Conservation (phyloP, 2,329 filamentous ascomycete genomes). For the Knufia fluminis region DNA sequence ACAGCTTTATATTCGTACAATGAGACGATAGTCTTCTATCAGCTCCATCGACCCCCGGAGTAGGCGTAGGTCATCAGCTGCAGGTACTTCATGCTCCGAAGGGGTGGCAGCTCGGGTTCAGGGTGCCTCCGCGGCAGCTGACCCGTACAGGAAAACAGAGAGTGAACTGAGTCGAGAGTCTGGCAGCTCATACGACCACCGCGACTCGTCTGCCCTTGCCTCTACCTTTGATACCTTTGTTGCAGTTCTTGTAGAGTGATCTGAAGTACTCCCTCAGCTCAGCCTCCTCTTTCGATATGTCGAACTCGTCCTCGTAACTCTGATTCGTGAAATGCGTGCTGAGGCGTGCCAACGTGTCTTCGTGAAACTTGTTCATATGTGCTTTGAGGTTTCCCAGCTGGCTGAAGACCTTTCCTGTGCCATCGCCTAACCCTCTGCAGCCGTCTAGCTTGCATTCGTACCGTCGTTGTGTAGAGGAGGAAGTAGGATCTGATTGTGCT, state of each 20-base stretch:
- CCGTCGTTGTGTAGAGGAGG: constrained; percentile 39
- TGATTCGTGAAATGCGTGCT: constrained; percentile 57
- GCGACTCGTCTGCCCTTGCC: constrained; percentile 69
- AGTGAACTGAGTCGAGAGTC: not conserved
- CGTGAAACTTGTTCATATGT: constrained; percentile 91
- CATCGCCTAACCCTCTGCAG: not conserved
- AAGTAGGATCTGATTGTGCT: constrained; percentile 1
- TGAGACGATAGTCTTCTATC: not conserved
- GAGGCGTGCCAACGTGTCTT: constrained; percentile 59
- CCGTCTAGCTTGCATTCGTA: constrained; percentile 71
- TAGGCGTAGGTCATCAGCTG: not conserved
- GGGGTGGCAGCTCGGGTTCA: too few relatives aligned
- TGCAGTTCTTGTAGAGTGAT: constrained; percentile 89
- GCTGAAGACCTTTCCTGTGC: constrained; percentile 66
- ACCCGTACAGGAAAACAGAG: not conserved
- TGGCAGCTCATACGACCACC: constrained; percentile 11
- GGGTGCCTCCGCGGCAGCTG: not conserved
- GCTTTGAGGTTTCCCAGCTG: constrained; percentile 89
- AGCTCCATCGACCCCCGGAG: not conserved
- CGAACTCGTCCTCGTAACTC: constrained; percentile 44
- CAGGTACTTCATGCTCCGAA: too few relatives aligned
- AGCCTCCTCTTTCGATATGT: constrained; percentile 51
- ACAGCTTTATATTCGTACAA: not conserved
- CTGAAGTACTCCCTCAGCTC: constrained; percentile 79
- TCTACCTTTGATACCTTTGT: constrained; percentile 95